Evolutionary conservation across 1,284 basidiomycete genomes (phyloP).

Genomic region (Trametes polyzona): DNA sequence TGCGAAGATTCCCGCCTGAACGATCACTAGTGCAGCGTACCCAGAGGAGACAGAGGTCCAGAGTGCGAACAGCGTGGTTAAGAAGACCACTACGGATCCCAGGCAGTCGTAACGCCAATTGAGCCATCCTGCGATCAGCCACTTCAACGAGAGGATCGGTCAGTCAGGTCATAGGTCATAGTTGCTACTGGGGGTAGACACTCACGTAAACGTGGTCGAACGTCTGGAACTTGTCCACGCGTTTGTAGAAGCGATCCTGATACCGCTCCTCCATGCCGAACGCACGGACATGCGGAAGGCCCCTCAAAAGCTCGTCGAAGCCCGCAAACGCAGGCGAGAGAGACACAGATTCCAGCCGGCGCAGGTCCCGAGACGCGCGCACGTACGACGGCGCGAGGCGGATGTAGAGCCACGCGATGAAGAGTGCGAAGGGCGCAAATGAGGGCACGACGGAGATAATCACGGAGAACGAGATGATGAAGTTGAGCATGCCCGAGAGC

Average conservation of each 20-base stretch:
- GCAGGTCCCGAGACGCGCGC: conserved; percentile 69
- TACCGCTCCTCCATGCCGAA: conserved; percentile 82
- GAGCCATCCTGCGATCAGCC: conserved; percentile 71
- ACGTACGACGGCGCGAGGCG: conserved; percentile 73
- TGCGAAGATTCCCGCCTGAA: conserved; percentile 72
- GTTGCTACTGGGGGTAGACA: conserved; percentile 12
- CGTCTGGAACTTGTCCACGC: conserved; percentile 79
- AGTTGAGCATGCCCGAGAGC: conserved; percentile 60
- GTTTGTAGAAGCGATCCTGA: conserved; percentile 70
- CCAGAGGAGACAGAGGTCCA: conserved; percentile 70
- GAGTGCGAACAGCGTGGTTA: conserved; percentile 75
- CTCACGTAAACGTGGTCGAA: conserved; percentile 73
- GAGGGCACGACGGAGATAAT: conserved; percentile 69
- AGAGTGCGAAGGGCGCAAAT: conserved; percentile 70
- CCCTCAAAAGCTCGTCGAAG: conserved; percentile 79
- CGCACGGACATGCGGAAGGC: conserved; percentile 79
- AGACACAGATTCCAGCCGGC: conserved; percentile 71
- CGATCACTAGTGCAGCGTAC: conserved; percentile 80
- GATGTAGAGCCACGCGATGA: conserved; percentile 75
- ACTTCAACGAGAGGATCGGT: conserved; percentile 43
- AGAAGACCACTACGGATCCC: conserved; percentile 76
- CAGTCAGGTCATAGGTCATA: background rate
- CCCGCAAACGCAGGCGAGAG: conserved; percentile 75
- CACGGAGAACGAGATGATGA: conserved; percentile 66
- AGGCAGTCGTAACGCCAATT: conserved; percentile 78